A percentile compares a stretch with the other conserved stretches of the same genome.
phyloP scores from a whole-genome alignment of 768 basidiomycete genomes.

The Tylopilus subfusipes region DNA sequence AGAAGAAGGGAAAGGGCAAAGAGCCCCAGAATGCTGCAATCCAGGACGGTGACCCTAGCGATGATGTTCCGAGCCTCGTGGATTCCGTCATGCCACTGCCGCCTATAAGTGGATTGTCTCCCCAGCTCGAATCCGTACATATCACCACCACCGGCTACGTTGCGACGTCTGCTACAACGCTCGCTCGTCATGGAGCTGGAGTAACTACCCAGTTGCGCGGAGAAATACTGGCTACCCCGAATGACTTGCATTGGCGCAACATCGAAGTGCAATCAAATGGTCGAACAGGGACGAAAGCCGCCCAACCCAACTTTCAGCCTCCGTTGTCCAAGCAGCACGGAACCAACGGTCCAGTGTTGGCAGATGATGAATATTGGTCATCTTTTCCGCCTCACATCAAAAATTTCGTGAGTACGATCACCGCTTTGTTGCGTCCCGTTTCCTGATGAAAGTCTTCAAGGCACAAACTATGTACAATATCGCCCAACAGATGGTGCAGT shows the following conservation, averaged over 20 bases:
- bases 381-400: constrained; percentile 65
- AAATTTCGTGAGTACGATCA: constrained; percentile 54
- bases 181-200: constrained; percentile 30
- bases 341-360: constrained; percentile 19
- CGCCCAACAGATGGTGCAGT: constrained; percentile 62
- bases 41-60: constrained; percentile 17
- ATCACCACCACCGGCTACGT: constrained; percentile 45
- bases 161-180: constrained; percentile 34
- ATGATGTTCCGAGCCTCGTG: constrained; percentile 27
- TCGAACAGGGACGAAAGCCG: constrained; percentile 26
- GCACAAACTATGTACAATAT: constrained; percentile 65
- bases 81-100: constrained; percentile 17
- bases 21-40: constrained; percentile 14
- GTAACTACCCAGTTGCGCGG: constrained; percentile 45
- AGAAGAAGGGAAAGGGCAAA: constrained; percentile 43
- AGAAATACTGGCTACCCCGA: constrained; percentile 57
- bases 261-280: constrained; percentile 29
- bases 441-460: constrained; percentile 38
- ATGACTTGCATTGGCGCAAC: constrained; percentile 54
- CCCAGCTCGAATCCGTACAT: constrained; percentile 47
- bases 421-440: constrained; percentile 19
- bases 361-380: constrained; percentile 68
- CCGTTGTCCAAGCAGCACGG: constrained; percentile 25
- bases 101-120: constrained; percentile 37
- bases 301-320: constrained; percentile 11